These are phyloP conservation scores for Claviceps paspali DNA, from an alignment of 2,329 filamentous ascomycete species.

Conservation along the genomic window DNA sequence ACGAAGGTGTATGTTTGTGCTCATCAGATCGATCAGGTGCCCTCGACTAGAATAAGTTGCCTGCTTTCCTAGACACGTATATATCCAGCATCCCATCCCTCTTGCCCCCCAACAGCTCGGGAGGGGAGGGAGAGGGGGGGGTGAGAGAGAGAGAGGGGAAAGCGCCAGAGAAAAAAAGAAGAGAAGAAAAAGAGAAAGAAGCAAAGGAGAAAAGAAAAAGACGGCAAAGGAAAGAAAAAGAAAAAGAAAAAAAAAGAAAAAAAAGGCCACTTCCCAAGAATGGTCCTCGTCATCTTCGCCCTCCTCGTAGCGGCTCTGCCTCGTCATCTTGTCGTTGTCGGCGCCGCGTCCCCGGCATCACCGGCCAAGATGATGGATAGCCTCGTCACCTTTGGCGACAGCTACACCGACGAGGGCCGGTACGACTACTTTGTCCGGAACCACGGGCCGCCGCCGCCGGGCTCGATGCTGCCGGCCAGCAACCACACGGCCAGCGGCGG, in stretches of 20 bases:
- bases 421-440: conserved; percentile 48
- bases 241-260: background rate
- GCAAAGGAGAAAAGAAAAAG: too few relatives aligned
- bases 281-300: background rate
- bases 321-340: background rate
- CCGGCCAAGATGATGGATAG: too few relatives aligned
- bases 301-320: background rate
- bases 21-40: too few relatives aligned
- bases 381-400: conserved; percentile 58
- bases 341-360: background rate
- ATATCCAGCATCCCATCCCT: too few relatives aligned
- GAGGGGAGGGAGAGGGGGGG: background rate
- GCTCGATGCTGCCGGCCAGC: conserved; percentile 28
- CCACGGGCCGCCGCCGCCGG: conserved; percentile 46
- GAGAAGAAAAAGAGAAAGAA: too few relatives aligned
- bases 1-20: too few relatives aligned
- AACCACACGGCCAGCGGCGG: conserved; percentile 48
- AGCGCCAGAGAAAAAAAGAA: background rate
- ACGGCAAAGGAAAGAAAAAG: too few relatives aligned
- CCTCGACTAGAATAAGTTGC: too few relatives aligned
- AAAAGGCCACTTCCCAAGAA: background rate
- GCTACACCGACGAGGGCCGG: conserved; percentile 60
- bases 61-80: too few relatives aligned
- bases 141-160: background rate
- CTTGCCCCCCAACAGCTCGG: too few relatives aligned